Evolutionary conservation across 345 rosid genomes (phyloP).

Genomic region (Heritiera littoralis): DNA sequence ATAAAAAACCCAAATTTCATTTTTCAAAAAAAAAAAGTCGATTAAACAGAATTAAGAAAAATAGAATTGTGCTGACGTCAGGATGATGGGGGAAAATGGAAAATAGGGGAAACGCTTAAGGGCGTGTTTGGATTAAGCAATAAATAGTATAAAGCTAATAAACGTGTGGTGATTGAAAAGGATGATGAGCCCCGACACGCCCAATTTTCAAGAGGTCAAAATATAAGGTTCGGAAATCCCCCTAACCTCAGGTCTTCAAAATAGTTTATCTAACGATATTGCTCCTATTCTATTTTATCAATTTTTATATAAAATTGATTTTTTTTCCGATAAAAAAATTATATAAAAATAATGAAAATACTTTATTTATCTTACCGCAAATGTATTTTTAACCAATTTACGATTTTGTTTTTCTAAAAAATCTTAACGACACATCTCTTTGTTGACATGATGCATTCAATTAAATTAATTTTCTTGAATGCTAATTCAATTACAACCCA

Average conservation of each 20-base stretch:
- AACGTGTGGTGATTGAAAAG: neutral
- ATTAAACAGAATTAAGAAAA: too few relatives aligned
- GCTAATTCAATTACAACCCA: too few relatives aligned
- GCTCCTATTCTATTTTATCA: too few relatives aligned
- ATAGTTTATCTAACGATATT: neutral
- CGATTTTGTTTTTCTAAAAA: too few relatives aligned
- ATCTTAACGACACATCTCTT: too few relatives aligned
- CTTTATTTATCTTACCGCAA: too few relatives aligned
- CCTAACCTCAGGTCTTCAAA: constrained; percentile 35
- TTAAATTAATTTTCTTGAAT: too few relatives aligned
- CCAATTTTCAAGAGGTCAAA: constrained; percentile 46
- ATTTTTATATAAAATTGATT: too few relatives aligned
- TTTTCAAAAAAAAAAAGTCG: neutral
- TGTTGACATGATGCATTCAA: too few relatives aligned
- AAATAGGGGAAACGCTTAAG: neutral
- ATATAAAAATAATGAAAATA: too few relatives aligned
- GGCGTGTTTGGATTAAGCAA: neutral
- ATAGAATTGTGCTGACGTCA: constrained; percentile 15
- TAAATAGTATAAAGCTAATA: neutral
- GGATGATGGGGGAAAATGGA: constrained; percentile 14
- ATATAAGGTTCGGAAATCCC: constrained; percentile 53
- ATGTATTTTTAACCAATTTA: too few relatives aligned
- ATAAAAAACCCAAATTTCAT: neutral
- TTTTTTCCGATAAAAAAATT: too few relatives aligned
- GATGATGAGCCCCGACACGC: constrained; percentile 13